Evolutionary conservation across 2,329 filamentous ascomycete species (phyloP).

Genomic region (Aspergillus neoniger): DNA sequence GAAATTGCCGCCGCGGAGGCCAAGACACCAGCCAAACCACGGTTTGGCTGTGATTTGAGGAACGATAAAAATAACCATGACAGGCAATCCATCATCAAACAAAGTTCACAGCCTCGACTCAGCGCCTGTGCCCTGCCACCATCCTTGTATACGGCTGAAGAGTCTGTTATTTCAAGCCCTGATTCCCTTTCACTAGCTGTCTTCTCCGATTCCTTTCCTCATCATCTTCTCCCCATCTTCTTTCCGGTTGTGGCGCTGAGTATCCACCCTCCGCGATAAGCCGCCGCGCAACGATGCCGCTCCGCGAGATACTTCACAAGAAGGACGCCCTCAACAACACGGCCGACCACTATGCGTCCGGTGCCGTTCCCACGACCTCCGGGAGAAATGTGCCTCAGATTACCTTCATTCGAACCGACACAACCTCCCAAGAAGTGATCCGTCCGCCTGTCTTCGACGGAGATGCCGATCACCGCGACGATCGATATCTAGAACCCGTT

Average conservation of each 20-base stretch:
- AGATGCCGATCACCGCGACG: slow-evolving; percentile 33
- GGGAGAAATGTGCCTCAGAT: slow-evolving; percentile 63
- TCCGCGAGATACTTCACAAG: slow-evolving; percentile 64
- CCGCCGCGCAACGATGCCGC: slow-evolving; percentile 50
- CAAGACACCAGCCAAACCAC: neutral
- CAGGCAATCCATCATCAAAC: slow-evolving; percentile 8
- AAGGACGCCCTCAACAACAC: slow-evolving; percentile 55
- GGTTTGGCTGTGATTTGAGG: neutral
- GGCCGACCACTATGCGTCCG: slow-evolving; percentile 43
- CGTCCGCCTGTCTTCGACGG: slow-evolving; percentile 63
- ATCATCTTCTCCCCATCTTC: neutral
- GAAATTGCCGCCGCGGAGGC: slow-evolving; percentile 7
- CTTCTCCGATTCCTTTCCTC: neutral
- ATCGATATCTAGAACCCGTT: slow-evolving; percentile 17
- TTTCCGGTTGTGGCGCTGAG: slow-evolving; percentile 2
- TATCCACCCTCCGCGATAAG: slow-evolving; percentile 14
- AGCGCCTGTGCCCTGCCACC: slow-evolving; percentile 5
- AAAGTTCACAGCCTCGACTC: slow-evolving; percentile 7
- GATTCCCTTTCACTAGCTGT: neutral
- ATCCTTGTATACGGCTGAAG: slow-evolving; percentile 3
- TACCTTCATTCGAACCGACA: slow-evolving; percentile 83
- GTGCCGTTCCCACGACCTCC: slow-evolving; percentile 39
- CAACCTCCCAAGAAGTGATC: slow-evolving; percentile 75
- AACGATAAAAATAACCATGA: slow-evolving; percentile 1
- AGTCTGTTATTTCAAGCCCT: neutral